Base-by-base conservation (phyloP, 202 grass and related monocot species). In the Setaria italica region DNA sequence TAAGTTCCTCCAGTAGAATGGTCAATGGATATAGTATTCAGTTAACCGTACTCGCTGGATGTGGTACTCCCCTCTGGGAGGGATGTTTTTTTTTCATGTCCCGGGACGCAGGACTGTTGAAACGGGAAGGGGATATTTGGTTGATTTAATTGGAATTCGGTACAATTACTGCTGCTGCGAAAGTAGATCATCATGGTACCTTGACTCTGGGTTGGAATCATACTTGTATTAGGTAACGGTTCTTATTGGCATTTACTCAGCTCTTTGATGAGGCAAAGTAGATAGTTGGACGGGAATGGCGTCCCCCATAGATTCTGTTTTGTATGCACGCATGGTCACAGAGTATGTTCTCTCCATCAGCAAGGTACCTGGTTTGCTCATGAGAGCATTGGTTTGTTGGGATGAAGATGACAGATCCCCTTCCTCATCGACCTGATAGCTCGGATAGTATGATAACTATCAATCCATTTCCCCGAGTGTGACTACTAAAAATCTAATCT, bases 241-340 rank as follows among this genome's bases (percentile, higher is more conserved):
- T 69, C 32, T 83, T 67, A 29, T 25, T 11, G 12, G 17, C 75
- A 80, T 80, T 84, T 70, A 70, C 75, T 75, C 25, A 25, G 1
- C 69, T 11, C 60, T 79, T 78, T 74, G 37, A 79, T 82, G 63
- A 50, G 41, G 57, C 66, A 70, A 58, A 56, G 15, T 82, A 76
- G 58, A 62, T 64, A 21, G 45, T 56, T 19, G 74, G 54, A 79
- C 45, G 3, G 46, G 67, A 66, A 72, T 46, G 57, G 37, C 39
- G 41, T 67, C 51, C 48, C n/a, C 55, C 3, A 4, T 80, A 32
- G 70, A 70, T 79, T 60, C 65, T 63, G 60, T 63, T 63, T 63
- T 78, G 25, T 85, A 50, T 12, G 12, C 47, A 49, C 16, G 41
- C 56, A 48, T 78, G n/a, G 55, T 33, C 53, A 60, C 30, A 41